These are phyloP conservation scores for Theileria sp. DNA, from an alignment of 169 alveolate genomes.

Conservation along the genomic window DNA sequence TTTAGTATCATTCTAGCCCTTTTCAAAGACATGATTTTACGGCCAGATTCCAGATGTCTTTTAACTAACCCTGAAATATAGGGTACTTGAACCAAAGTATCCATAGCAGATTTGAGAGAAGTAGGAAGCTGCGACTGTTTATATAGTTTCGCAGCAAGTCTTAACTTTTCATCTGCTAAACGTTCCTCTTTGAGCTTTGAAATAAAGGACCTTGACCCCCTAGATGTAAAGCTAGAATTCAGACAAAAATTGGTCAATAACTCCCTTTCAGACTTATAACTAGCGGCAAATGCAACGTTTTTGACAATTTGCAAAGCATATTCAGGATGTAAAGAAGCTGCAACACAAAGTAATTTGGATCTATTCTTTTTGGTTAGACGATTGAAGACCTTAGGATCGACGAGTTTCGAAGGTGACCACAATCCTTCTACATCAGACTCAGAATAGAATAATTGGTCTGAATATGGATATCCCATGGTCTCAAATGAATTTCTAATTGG, in stretches of 20 bases:
- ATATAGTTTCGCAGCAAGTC: constrained; percentile 44
- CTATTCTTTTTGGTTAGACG: constrained; percentile 51
- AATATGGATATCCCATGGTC: constrained; percentile 56
- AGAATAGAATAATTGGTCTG: constrained; percentile 28
- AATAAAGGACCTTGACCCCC: constrained; percentile 72
- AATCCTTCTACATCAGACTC: constrained; percentile 2
- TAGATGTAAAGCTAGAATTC: constrained; percentile 62
- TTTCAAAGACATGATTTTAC: constrained; percentile 37
- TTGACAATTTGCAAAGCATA: constrained; percentile 67
- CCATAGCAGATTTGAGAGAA: constrained; percentile 14
- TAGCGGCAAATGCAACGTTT: constrained; percentile 66
- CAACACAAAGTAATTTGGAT: constrained; percentile 66
- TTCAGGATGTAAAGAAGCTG: constrained; percentile 68
- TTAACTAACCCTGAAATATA: constrained; percentile 49
- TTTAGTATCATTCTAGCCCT: constrained; percentile 44
- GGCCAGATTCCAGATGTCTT: constrained; percentile 58
- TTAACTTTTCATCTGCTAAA: constrained; percentile 24
- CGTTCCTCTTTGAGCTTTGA: constrained; percentile 65
- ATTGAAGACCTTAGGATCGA: constrained; percentile 28
- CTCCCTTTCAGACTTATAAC: constrained; percentile 71
- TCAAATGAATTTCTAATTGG: constrained; percentile 49
- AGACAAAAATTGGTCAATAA: constrained; percentile 57
- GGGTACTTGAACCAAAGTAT: constrained; percentile 29
- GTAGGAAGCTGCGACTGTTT: neutral
- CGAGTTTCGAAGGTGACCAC: constrained; percentile 53